Conservation (phyloP, 176 grass and related monocot species). For the Secale cereale region DNA sequence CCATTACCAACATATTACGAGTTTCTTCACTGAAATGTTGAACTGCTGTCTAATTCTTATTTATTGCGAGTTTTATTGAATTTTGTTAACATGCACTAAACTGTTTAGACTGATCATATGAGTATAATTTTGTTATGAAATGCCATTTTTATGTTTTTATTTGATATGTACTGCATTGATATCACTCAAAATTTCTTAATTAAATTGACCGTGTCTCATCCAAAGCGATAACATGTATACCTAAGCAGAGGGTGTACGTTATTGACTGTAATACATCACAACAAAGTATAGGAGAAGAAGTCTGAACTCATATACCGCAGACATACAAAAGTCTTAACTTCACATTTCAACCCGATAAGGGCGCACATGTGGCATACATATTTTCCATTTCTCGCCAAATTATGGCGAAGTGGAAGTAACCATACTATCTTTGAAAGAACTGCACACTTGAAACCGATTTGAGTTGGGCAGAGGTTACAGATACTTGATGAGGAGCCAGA, state of each 20-base stretch:
- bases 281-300: background rate
- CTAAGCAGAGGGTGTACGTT: background rate
- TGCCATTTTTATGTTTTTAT: background rate
- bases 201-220: background rate
- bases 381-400: background rate
- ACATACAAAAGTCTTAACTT: background rate
- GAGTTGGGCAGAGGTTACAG: slow-evolving; percentile 28
- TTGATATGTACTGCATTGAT: background rate
- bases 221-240: background rate
- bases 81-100: background rate
- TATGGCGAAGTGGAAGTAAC: background rate
- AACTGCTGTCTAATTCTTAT: background rate
- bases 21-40: background rate
- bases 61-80: background rate
- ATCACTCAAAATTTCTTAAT: background rate
- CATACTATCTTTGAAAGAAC: background rate
- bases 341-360: background rate
- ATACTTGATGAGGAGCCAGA: slow-evolving; percentile 62
- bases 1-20: background rate
- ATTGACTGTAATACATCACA: background rate
- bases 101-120: background rate
- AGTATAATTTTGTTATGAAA: background rate
- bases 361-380: background rate
- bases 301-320: background rate
- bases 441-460: background rate